Base-by-base conservation (phyloP, 176 grass and related monocot species). In the Triticum turgidum region DNA sequence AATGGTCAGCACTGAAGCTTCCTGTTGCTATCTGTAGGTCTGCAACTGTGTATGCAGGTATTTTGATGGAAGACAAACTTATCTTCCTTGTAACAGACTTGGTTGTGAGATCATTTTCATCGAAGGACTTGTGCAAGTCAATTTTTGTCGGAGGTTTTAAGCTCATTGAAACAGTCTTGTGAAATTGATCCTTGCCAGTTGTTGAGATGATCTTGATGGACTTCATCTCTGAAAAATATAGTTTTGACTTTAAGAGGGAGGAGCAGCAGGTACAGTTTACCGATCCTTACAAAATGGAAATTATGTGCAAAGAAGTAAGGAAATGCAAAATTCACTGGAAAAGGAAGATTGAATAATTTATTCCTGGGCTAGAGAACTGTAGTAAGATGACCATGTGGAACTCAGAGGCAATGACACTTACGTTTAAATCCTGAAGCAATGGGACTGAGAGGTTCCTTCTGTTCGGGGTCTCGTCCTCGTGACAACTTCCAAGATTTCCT, bases 81-180 rank as follows among this genome's bases (percentile, higher is more conserved):
- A 82, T 85, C 83, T 92, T 96, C 82, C 91, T 94, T 84, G 84
- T 21, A 63, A 91, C 9, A 61, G 85, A 80, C 42, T 90, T 98
- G 85, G 71, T 90, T 77, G 71, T 86, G 71, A 67, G 33, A 70
- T 96, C 92, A 87, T 89, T 87, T 88, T 90, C 92, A 77, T 92
- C 85, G 33, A 94, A 92, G 82, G 94, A 96, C 80, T 92, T 96
- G 62, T 94, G 89, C 30, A 84, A 25, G 73, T 94, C 91, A 80
- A 98, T 89, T 65, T 93, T 96, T 21, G 89, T 87, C 64, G 97
- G 97, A 83, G 97, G 97, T 85, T 94, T 98, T 68, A 98, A 82
- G 73, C 89, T 94, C 80, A 96, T 86, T 65, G 94, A 94, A 77
- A 93, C 86, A 77, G 93, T 89, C 67, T 79, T 86, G 41, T 88